Conservation (phyloP, 108 stramenopile genomes). For the Stephanodiscus minutulus region DNA sequence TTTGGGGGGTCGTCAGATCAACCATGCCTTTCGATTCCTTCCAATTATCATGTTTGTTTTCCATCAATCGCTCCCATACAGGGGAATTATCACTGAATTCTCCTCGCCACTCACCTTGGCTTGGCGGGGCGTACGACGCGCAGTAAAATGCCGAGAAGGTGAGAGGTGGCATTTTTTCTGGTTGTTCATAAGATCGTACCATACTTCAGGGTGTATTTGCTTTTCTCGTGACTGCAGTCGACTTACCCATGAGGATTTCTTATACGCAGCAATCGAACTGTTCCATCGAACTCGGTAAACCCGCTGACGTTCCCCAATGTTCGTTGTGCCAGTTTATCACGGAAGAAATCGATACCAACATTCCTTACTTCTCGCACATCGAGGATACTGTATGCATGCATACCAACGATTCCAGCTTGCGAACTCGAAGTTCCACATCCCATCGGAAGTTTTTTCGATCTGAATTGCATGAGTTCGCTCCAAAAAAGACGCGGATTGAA, state of each 20-base stretch:
- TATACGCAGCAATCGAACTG: slow-evolving; percentile 76
- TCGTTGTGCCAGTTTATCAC: slow-evolving; percentile 38
- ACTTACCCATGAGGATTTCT: slow-evolving; percentile 87
- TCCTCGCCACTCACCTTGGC: slow-evolving; percentile 83
- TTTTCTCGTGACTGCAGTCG: no score
- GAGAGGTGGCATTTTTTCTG: no score
- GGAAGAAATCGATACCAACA: slow-evolving; percentile 66
- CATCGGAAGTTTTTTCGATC: slow-evolving; percentile 64
- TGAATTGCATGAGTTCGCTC: slow-evolving; percentile 60
- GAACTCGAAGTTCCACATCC: slow-evolving; percentile 71
- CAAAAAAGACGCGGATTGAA: slow-evolving; percentile 64
- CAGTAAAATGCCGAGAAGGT: no score
- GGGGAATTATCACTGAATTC: slow-evolving; percentile 60
- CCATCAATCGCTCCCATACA: slow-evolving; percentile 59
- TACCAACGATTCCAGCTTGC: slow-evolving; percentile 79
- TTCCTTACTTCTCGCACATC: slow-evolving; percentile 82
- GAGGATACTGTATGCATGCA: slow-evolving; percentile 94
- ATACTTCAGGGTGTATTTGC: no score
- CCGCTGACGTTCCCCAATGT: slow-evolving; percentile 61
- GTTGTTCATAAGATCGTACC: no score
- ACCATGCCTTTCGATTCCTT: slow-evolving; percentile 11
- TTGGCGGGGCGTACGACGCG: no score
- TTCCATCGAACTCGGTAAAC: slow-evolving; percentile 71
- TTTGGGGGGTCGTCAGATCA: slow-evolving; percentile 30
- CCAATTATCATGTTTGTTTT: slow-evolving; percentile 37